Conservation (phyloP, 352 stramenopile species). For the Phytophthora hybrid region DNA sequence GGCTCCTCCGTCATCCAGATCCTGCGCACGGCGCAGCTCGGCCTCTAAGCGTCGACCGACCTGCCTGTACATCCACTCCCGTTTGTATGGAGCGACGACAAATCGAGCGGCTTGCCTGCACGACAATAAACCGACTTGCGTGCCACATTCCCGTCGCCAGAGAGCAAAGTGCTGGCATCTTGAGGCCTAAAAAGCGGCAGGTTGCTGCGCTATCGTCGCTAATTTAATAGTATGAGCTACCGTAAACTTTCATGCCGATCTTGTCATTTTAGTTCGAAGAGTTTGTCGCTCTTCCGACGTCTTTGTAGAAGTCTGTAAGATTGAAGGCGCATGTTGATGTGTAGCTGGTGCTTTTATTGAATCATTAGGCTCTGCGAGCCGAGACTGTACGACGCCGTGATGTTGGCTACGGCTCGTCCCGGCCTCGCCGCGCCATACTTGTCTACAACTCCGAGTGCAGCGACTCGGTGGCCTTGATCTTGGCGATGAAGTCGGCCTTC, state of each 20-base stretch:
- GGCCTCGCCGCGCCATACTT: conserved; percentile 4
- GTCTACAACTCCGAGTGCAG: conserved; percentile 85
- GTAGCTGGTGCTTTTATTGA: conserved; percentile 37
- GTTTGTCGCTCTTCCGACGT: not conserved
- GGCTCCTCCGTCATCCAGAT: conserved; percentile 90
- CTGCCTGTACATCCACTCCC: not conserved
- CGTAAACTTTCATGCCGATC: conserved; percentile 1
- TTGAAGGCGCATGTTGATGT: not conserved
- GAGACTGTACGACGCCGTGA: conserved; percentile 4
- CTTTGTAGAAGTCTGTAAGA: not conserved
- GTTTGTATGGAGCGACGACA: conserved; percentile 20
- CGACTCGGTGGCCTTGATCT: conserved; percentile 93
- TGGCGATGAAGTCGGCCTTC: conserved; percentile 96
- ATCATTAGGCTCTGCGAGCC: conserved; percentile 26
- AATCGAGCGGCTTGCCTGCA: not conserved
- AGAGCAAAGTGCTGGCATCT: not conserved
- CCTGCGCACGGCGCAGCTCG: conserved; percentile 78
- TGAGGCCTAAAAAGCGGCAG: not conserved
- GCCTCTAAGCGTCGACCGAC: conserved; percentile 51
- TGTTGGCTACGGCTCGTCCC: not conserved
- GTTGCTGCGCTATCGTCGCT: conserved; percentile 20
- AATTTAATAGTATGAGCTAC: conserved; percentile 44
- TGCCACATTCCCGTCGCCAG: not conserved
- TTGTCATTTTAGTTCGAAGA: not conserved
- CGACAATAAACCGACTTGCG: not conserved